Evolutionary conservation across 2,329 filamentous ascomycete genomes (phyloP).

Genomic region (Neonectria hederae): DNA sequence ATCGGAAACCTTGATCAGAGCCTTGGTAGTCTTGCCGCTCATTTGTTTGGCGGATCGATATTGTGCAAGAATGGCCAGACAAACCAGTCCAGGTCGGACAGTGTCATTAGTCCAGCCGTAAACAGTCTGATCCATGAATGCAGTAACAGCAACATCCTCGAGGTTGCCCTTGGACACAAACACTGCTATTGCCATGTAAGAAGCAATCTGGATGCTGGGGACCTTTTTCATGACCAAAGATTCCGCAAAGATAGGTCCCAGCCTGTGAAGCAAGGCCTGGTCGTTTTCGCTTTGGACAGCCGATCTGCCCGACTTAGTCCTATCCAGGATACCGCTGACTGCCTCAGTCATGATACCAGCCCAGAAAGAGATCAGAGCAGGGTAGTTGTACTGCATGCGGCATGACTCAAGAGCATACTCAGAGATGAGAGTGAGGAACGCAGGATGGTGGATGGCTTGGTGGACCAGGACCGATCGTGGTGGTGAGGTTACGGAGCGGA

Average conservation of each 20-base stretch:
- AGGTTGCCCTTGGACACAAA: constrained; percentile 85
- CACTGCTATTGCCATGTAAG: constrained; percentile 90
- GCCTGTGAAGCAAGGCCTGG: constrained; percentile 75
- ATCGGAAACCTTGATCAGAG: constrained; percentile 70
- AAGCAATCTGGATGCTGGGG: constrained; percentile 83
- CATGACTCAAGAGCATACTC: constrained; percentile 80
- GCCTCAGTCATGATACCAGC: constrained; percentile 87
- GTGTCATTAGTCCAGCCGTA: constrained; percentile 80
- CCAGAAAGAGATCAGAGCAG: constrained; percentile 88
- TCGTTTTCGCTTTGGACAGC: constrained; percentile 82
- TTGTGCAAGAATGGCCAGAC: constrained; percentile 83
- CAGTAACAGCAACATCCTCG: constrained; percentile 81
- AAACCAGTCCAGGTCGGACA: constrained; percentile 77
- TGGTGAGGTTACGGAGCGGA: constrained; percentile 77
- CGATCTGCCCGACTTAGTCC: constrained; percentile 76
- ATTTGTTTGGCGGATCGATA: constrained; percentile 77
- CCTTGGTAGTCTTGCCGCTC: constrained; percentile 74
- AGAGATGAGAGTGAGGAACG: constrained; percentile 81
- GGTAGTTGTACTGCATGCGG: constrained; percentile 76
- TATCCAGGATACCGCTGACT: constrained; percentile 82
- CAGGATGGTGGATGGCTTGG: constrained; percentile 79
- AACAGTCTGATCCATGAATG: constrained; percentile 89
- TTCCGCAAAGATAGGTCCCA: constrained; percentile 77
- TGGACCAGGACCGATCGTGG: constrained; percentile 86
- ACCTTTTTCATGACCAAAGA: constrained; percentile 79